Base-by-base conservation (phyloP, 306 rosid species). In the Gastrolobium villosum region DNA sequence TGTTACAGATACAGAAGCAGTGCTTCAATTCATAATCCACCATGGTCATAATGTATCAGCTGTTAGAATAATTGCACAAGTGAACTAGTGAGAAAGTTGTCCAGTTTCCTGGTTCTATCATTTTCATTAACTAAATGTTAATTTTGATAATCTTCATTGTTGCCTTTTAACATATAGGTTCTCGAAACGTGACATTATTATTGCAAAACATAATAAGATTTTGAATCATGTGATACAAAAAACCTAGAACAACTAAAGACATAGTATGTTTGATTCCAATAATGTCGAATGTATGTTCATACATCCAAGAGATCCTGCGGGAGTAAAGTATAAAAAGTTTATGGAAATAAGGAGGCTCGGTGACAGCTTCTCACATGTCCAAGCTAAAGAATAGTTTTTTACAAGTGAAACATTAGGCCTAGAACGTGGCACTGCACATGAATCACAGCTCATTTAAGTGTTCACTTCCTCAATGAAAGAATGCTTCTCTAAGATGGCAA, bases 401-500 rank as follows among this genome's bases (percentile, higher is more conserved):
- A 55, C 56, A 26, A 44, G 55, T 53, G 61, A 55, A 72, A 61
- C 50, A 70, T 49, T 70, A 60, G 20, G 15, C 72, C 57, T 61
- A 80, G 35, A 66, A 49, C 9, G 46, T 43, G 63, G 78, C 46
- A 59, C 66, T 59, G 63, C 71, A 72, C 52, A 56, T 14, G 68
- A 68, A 75, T 61, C 41, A 13, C 6, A 48, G 30, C 43, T 76
- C 45, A 15, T 46, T 85, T 77, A 87, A 80, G 67, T n/a, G 72
- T 77, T 49, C 15, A 68, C 63, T 74, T 78, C 67, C 77, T 86
- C 92, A 76, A 84, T 83, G 1, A 90, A 79, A 76, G 86, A 80
- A 88, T 86, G 83, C 71, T 84, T 89, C 75, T 85, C 89, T 71
- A 90, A 90, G 62, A 93, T 88, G 40, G 83, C 84, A 65, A 84